Evolutionary conservation across 495 filamentous ascomycete genomes (phyloP), one percentile per base, ranked within the genome.

Genomic region (Tuber borchii): DNA sequence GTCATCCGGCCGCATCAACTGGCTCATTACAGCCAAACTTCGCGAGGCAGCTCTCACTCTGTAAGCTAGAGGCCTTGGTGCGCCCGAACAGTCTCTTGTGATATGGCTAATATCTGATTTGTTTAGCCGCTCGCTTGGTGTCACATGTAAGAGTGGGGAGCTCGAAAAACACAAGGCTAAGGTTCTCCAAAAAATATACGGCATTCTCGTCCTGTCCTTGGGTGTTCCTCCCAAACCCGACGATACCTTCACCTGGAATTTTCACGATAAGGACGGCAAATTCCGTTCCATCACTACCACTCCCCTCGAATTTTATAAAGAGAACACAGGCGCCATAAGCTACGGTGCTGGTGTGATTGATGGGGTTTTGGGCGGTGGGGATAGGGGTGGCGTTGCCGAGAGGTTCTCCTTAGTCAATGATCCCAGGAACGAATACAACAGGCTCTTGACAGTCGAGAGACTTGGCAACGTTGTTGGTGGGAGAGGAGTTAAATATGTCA

Each of bases 401-500:
- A 87, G 93, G 78, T 91, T 95, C 79, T 93, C 90, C 70, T 87
- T 97, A 0, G 90, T 95, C 70, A 91, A 97, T 83, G 93, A 97
- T 83, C 93, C 93, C 1, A 87, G 93, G 26, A 90, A 96, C 81
- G 85, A 87, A 17, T 93, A 91, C 72, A 87, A 88, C 56, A 87
- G 86, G 2, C 88, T 93, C 40, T 86, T 95, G 73, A 93, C 90
- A 34, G 92, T 97, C 31, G 87, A 90, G 77, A 87, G 90, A 40
- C 88, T 97, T 7, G 93, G 93, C 22, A 97, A 96, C 79, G 87
- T 96, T 43, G 87, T 90, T 42, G 91, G 90, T 43, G 90, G 91
- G 22, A 86, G 89, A 17, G 87, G 87, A 8, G 87, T 95, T 74
- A 90, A 87, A 26, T 97, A 97, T 81, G 88, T 96, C 75, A 96